Base-by-base conservation (phyloP, 2,329 filamentous ascomycete species). In the Sarocladium brachiariae region DNA sequence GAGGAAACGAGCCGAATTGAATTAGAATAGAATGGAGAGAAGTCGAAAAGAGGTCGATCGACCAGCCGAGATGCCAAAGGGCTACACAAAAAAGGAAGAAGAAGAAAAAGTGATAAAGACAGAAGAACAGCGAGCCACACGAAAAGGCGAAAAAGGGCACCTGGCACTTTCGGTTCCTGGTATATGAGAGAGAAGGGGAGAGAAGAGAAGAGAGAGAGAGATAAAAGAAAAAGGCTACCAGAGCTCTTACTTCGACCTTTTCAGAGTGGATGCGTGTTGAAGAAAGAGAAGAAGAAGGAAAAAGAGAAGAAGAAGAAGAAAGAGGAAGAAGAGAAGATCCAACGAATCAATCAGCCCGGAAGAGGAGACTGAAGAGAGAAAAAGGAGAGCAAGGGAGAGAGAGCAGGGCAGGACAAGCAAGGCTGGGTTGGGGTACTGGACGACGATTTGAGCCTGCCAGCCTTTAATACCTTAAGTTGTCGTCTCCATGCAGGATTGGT, bases 231-330 rank as follows among this genome's bases (percentile, higher is more conserved):
- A 21, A 31, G 27, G 38, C 49, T 51, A 51, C 49, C 49, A 51
- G 49, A 51, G 49, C 37, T 33, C 25, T 27, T 21, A n/a, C 25
- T 45, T 48, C 25, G 25, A 48, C 25, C n/a, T 39, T 13, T 18
- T 13, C 13, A n/a, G 9, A 16, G 35, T 19, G 35, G 16, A 16
- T 7, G 6, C 31, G 45, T 11, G 47, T 37, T n/a, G 16, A 37
- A 24, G 47, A 23, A 34, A 16, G 9, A 11, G 25, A 49, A 14
- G 37, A 31, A 14, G 34, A 34, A 19, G 27, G 45, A 21, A 18
- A 27, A 23, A 23, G 8, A 18, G 14, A 41, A 52, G 53, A 55
- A 57, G 60, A 56, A 63, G 55, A 61, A 61, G 51, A 54, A 53
- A 55, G 43, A 56, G 18, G 24, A 39, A 34, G n/a, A n/a, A n/a